Percentiles rank a stretch among this genome's conserved stretches.
Evolutionary conservation across 495 filamentous ascomycete species (phyloP).

Genomic region (Penicillium daleae): DNA sequence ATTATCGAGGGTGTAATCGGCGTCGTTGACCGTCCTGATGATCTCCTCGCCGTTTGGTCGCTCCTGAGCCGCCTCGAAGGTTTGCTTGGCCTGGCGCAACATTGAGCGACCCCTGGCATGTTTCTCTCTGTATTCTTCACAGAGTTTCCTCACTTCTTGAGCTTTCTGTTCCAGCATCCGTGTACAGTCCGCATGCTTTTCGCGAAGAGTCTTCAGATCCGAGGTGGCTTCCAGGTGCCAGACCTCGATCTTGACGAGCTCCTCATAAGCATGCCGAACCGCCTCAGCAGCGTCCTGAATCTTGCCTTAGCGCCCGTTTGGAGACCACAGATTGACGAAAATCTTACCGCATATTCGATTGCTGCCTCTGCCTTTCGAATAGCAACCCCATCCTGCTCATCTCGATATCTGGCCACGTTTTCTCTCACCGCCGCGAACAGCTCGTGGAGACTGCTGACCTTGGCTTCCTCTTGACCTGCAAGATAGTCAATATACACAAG

Average conservation of each 20-base stretch:
- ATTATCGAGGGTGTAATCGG: slow-evolving; percentile 59
- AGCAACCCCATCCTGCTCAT: slow-evolving; percentile 58
- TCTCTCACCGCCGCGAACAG: slow-evolving; percentile 47
- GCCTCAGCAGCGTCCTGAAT: slow-evolving; percentile 59
- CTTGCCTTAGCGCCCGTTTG: slow-evolving; percentile 14
- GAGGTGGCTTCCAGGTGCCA: slow-evolving; percentile 77
- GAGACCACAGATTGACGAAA: background rate
- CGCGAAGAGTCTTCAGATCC: slow-evolving; percentile 66
- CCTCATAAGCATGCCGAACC: slow-evolving; percentile 62
- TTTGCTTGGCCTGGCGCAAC: slow-evolving; percentile 37
- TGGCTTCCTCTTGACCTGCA: slow-evolving; percentile 57
- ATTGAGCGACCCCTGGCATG: slow-evolving; percentile 40
- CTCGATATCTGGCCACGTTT: slow-evolving; percentile 46
- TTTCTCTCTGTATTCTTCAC: slow-evolving; percentile 34
- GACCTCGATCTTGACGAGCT: slow-evolving; percentile 68
- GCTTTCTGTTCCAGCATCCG: slow-evolving; percentile 53
- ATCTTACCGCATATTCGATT: slow-evolving; percentile 66
- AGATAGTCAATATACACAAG: slow-evolving; percentile 21
- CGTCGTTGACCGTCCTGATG: slow-evolving; percentile 31
- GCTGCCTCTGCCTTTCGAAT: slow-evolving; percentile 66
- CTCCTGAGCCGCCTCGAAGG: slow-evolving; percentile 13
- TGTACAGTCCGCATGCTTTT: slow-evolving; percentile 62
- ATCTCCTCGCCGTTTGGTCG: slow-evolving; percentile 38
- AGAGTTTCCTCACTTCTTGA: slow-evolving; percentile 42
- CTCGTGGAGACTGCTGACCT: slow-evolving; percentile 44